Evolutionary conservation across 371 early-diverging fungal genomes (phyloP), one percentile per base, ranked within the genome.

Genomic region (Chytridium lagenaria): DNA sequence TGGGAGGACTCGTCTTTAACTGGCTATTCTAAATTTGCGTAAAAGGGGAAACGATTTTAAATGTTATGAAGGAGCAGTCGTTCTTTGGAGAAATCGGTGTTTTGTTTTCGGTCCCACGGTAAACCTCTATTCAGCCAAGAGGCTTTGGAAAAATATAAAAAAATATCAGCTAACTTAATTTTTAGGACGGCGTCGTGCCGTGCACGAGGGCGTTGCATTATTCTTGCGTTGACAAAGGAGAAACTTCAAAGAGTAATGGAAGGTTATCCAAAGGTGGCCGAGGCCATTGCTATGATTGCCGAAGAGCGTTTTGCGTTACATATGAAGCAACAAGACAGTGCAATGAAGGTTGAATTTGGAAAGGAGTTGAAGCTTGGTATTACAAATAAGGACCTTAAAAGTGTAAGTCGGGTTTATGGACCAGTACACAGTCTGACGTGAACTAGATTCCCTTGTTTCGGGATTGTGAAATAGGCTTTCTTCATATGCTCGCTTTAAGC

Each of bases 11-110:
- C 31, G 26, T 59, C 22, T 33, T 16, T 40, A 2, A 30, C 33
- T 26, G 16, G 7, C 33, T 12, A 31, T 49, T 30, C 70, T 71
- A 26, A 71, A 22, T 23, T 67, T 22, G 33, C 23, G 7, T 34
- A 7, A 12, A 31, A 83, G 83, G 78, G 22, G 86, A 85, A 70
- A 81, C 81, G 16, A 75, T 85, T 52, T 68, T 85, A 57, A 84
- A 84, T 67, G 77, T 83, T 36, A 81, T 85, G 81, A 75, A 74
- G 37, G 86, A 85, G 68, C 73, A 75, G 55, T 80, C 80, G n/a
- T 84, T 84, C 67, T 84, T 84, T 71, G 84, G 84, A 19, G 84
- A 84, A 72, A 83, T 84, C 39, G 84, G 83, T 28, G 80, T 84
- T 5, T 68, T 84, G 19, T 84, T 82, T 72, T 80, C 81, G 26